A percentile compares a stretch with the other conserved stretches of the same genome.
Conservation (phyloP, 768 basidiomycete genomes). For the Suillus hirtellus region DNA sequence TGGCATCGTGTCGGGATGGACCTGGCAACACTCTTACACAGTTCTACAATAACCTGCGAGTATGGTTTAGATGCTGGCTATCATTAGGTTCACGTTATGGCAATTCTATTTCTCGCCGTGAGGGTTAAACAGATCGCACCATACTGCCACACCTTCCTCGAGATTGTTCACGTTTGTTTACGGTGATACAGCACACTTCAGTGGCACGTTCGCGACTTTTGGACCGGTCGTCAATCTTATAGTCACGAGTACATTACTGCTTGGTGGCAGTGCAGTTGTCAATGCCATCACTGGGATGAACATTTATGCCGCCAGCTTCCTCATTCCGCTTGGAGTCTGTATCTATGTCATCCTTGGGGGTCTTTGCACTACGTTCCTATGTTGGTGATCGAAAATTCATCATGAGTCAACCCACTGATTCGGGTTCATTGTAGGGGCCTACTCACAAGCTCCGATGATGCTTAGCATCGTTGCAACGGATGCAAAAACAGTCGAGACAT, state of each 20-base stretch:
- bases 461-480: background rate
- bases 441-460: slow-evolving; percentile 21
- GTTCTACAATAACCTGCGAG: slow-evolving; percentile 32
- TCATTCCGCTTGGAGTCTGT: slow-evolving; percentile 42
- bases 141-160: slow-evolving; percentile 37
- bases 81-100: slow-evolving; percentile 27
- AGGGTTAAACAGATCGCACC: slow-evolving; percentile 36
- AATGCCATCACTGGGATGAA: slow-evolving; percentile 42
- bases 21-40: slow-evolving; percentile 32
- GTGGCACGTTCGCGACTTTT: slow-evolving; percentile 28
- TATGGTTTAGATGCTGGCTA: slow-evolving; percentile 28
- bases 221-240: slow-evolving; percentile 29
- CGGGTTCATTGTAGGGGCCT: slow-evolving; percentile 22
- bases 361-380: slow-evolving; percentile 35
- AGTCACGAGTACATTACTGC: slow-evolving; percentile 36
- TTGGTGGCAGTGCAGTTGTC: slow-evolving; percentile 41
- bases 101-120: slow-evolving; percentile 20
- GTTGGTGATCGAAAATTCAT: slow-evolving; percentile 15
- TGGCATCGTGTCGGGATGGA: slow-evolving; percentile 30
- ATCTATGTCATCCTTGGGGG: slow-evolving; percentile 39
- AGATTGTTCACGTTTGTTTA: slow-evolving; percentile 34
- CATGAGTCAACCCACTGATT: background rate
- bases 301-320: slow-evolving; percentile 38
- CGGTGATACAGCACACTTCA: slow-evolving; percentile 28
- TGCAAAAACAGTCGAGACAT: background rate